phyloP scores from a whole-genome alignment of 2,329 filamentous ascomycete genomes.

The Phaeosphaeria sp. region DNA sequence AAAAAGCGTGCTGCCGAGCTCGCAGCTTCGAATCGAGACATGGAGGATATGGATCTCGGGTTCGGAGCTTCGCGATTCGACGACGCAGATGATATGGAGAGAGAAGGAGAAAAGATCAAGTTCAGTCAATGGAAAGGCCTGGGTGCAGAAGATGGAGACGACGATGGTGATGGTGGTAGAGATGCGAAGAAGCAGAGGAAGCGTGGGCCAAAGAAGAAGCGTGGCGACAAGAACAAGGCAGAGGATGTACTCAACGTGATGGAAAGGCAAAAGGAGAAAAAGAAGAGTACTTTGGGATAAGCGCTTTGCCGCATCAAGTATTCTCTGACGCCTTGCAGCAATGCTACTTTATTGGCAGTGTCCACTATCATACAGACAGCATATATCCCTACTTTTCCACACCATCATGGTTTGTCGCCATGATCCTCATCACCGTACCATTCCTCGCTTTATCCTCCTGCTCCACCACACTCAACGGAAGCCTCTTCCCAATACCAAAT shows the following conservation, averaged over 20 bases:
- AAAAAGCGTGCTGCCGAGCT: constrained; percentile 72
- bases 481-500: constrained; percentile 71
- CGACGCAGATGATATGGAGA: constrained; percentile 83
- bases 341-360: not conserved
- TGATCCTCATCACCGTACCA: constrained; percentile 53
- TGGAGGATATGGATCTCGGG: constrained; percentile 91
- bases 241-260: constrained; percentile 82
- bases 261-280: constrained; percentile 64
- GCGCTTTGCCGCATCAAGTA: not conserved
- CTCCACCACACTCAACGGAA: constrained; percentile 72
- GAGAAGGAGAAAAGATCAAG: constrained; percentile 65
- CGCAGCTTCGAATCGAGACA: constrained; percentile 74
- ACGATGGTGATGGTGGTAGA: constrained; percentile 54
- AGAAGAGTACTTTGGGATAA: constrained; percentile 11
- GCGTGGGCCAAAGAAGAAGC: constrained; percentile 75
- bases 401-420: not conserved
- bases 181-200: constrained; percentile 69
- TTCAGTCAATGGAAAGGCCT: constrained; percentile 67
- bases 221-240: constrained; percentile 79
- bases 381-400: not conserved
- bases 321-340: not conserved
- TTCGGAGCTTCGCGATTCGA: constrained; percentile 88
- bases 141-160: constrained; percentile 62
- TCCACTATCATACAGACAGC: not conserved
- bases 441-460: constrained; percentile 69